Evolutionary conservation across 345 rosid species (phyloP), one percentile per base, ranked within the genome.

Genomic region (Theobroma cacao): DNA sequence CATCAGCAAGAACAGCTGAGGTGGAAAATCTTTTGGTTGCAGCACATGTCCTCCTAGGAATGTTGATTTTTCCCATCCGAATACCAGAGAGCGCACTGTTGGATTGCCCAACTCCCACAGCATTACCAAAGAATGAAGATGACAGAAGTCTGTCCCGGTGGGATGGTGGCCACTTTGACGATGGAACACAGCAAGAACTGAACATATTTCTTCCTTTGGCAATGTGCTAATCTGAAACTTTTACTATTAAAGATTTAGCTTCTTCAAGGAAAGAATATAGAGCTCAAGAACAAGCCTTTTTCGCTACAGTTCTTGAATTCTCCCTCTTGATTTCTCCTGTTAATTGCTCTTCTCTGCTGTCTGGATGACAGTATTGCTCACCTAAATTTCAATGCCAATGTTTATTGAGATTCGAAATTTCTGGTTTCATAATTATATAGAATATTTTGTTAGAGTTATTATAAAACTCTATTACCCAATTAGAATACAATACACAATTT

Each of bases 1-100:
- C 86, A 80, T 91, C 93, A 20, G 91, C 88, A 8, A 88, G 88
- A 81, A 86, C 76, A 62, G 87, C 82, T 75, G 81, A 79, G 26
- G 76, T 72, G 33, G 60, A 63, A 30, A 76, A 78, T 58, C 83
- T 76, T 70, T 77, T 82, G 50, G 78, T 78, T 55, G 79, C 24
- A 45, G 59, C 75, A 70, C 71, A 68, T 36, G 53, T 72, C 74
- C 68, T 86, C 74, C 59, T 73, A 9, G 74, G 63, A 18, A 71
- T 64, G 40, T 55, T 78, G 40, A 66, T 33, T 31, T 83, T 80
- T 34, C 84, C 74, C 6, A 80, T n/a, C 72, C 62, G 88, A 80
- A 77, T 68, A 40, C 85, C 75, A 18, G 62, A 75, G 4, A 80
- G 59, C 34, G 76, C 66, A 75, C 75, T 55, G 26, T 59, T 76